A percentile compares a stretch with the other conserved stretches of the same genome.
These are phyloP conservation scores for Candida wancherniae DNA, from an alignment of 805 yeast genomes.

Conservation along the genomic window DNA sequence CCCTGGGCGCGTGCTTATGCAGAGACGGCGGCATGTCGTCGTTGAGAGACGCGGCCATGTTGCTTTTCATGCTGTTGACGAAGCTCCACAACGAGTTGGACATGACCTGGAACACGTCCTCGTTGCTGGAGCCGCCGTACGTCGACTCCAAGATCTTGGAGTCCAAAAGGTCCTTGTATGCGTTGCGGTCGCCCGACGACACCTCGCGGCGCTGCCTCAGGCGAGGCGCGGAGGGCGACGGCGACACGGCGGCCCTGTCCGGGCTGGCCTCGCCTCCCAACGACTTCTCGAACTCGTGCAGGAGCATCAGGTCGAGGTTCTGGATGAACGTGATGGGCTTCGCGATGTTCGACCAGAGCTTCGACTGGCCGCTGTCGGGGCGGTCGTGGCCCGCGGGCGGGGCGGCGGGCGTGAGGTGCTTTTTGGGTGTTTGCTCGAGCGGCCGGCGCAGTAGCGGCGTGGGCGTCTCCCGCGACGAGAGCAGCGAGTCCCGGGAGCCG, in stretches of 20 bases:
- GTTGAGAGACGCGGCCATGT: slow-evolving; percentile 11
- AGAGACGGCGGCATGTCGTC: slow-evolving; percentile 4
- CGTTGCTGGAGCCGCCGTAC: slow-evolving; percentile 10
- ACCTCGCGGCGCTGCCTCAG: too few relatives aligned
- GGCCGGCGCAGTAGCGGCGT: too few relatives aligned
- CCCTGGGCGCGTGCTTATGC: too few relatives aligned
- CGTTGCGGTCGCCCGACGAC: too few relatives aligned
- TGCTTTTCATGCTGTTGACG: slow-evolving; percentile 35
- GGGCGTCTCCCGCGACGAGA: too few relatives aligned
- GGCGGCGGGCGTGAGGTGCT: not conserved
- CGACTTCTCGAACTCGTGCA: slow-evolving; percentile 51
- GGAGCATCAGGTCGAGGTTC: slow-evolving; percentile 63
- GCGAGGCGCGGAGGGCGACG: too few relatives aligned
- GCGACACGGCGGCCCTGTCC: too few relatives aligned
- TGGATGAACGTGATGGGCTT: slow-evolving; percentile 60
- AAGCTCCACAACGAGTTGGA: slow-evolving; percentile 41
- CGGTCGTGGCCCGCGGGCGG: not conserved
- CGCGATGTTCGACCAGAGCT: slow-evolving; percentile 27
- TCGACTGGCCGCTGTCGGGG: slow-evolving; percentile 3
- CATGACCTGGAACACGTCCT: slow-evolving; percentile 39
- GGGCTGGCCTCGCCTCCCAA: slow-evolving; percentile 6
- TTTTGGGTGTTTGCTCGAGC: too few relatives aligned
- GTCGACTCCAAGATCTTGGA: too few relatives aligned
- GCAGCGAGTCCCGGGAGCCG: too few relatives aligned
- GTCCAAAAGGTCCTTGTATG: not conserved